phyloP scores from a whole-genome alignment of 116 monocot genomes.

The Papilionanthe hybrid region DNA sequence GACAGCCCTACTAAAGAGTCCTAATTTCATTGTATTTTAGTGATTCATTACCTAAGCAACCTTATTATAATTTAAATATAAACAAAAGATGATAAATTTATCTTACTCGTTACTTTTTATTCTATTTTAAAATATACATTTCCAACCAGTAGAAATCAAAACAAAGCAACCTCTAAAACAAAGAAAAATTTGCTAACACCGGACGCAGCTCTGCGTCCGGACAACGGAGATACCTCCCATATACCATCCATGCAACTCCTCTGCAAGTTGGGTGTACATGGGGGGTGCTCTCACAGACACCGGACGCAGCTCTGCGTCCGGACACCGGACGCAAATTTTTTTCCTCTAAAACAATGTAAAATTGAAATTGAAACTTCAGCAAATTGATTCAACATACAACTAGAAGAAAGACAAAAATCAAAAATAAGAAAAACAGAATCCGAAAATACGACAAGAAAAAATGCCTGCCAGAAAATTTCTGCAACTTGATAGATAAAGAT shows the following conservation, averaged over 20 bases:
- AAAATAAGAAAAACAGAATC: no score
- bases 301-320: no score
- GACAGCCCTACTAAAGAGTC: background rate
- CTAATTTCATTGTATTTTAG: background rate
- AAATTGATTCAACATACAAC: constrained; percentile 1
- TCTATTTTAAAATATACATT: background rate
- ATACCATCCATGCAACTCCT: no score
- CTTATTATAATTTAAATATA: constrained; percentile 3
- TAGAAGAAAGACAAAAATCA: no score
- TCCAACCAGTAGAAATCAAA: background rate
- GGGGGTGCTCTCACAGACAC: no score
- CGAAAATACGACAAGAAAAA: no score
- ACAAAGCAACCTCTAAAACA: no score
- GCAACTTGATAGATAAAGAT: constrained; percentile 84
- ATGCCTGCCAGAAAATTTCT: constrained; percentile 65
- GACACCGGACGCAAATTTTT: no score
- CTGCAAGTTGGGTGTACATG: no score
- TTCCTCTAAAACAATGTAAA: background rate
- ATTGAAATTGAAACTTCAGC: background rate
- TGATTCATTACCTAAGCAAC: background rate
- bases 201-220: no score
- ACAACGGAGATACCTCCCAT: no score
- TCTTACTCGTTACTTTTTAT: background rate
- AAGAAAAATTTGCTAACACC: no score
- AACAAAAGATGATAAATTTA: background rate